These are phyloP conservation scores for Steccherinum ochraceum DNA, from an alignment of 768 basidiomycete species.

Conservation along the genomic window DNA sequence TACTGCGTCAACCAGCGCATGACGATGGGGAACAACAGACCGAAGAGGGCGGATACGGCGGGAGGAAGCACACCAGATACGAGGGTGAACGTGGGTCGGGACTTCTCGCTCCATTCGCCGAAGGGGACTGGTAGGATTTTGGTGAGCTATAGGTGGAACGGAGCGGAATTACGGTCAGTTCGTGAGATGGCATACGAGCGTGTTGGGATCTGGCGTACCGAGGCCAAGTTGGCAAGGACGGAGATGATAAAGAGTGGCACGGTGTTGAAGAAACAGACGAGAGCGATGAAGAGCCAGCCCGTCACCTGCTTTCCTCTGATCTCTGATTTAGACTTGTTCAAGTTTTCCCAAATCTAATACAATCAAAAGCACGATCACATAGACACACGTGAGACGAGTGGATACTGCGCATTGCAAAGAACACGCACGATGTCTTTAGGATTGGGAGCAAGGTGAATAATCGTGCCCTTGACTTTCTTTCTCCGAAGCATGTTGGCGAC, in stretches of 20 bases:
- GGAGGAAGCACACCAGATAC: constrained; percentile 93
- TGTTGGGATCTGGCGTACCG: constrained; percentile 39
- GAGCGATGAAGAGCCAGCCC: constrained; percentile 72
- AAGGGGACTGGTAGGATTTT: constrained; percentile 63
- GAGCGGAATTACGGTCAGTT: constrained; percentile 2
- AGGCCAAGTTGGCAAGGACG: constrained; percentile 82
- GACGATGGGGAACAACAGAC: constrained; percentile 84
- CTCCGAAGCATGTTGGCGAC: constrained; percentile 64
- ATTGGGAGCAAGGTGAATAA: constrained; percentile 73
- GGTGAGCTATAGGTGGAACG: constrained; percentile 46
- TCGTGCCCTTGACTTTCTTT: constrained; percentile 71
- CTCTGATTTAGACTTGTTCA: constrained; percentile 66
- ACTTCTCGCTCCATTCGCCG: constrained; percentile 68
- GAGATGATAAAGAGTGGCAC: constrained; percentile 89
- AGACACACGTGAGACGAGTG: no score
- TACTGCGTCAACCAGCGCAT: constrained; percentile 80
- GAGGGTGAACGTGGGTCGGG: constrained; percentile 66
- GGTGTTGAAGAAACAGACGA: constrained; percentile 93
- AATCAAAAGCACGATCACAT: not conserved
- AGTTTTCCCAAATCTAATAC: constrained; percentile 81
- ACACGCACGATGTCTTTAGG: constrained; percentile 79
- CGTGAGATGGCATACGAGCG: not conserved
- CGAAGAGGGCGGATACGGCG: constrained; percentile 80
- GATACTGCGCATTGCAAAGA: constrained; percentile 5
- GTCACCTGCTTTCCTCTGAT: constrained; percentile 58